Base-by-base conservation (phyloP, 192 early-diverging fungal species). In the Entophlyctis helioformis region DNA sequence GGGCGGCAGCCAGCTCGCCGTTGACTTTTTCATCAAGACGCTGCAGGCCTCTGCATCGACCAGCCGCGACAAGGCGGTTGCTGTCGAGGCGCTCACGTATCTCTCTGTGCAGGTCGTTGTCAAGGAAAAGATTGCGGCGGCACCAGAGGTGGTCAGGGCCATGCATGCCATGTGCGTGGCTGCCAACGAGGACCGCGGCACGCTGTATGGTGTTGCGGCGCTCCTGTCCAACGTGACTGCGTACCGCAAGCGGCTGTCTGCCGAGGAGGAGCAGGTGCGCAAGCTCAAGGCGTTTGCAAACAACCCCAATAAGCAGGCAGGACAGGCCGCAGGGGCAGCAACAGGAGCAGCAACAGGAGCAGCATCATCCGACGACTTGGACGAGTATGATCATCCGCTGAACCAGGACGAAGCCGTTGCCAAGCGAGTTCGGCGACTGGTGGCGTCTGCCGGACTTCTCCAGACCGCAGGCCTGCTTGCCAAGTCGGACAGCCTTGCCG, bases 81-180 rank as follows among this genome's bases (percentile, higher is more conserved):
- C 82, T 5, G 62, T 84, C 1, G 92, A 96, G 57, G 81, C 84
- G 1, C 62, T 96, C 6, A 81, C 85, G 9, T 96, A 90, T 48
- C 63, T 90, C 18, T 79, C 80, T 36, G 65, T 87, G 15, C 64
- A 79, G 36, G 68, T 82, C 0, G 35, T 41, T 26, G 62, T 85
- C 16, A 91, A 90, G 44, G 85, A 87, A 9, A 59, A 67, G 6
- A 58, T 96, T 0, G 62, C 66, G 0, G 62, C 62, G 0, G 78
- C 89, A 51, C 55, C 46, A 0, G 47, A 46, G 0, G 59, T 92
- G 19, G 45, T 93, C 16, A 53, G 71, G 33, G 51, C 48, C 2
- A 58, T 93, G 6, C 69, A 81, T 39, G 53, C 59, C 0, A 40
- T 81, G 10, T 63, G 69, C 3, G 51, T 62, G 37, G 9, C 46